Evolutionary conservation across 2,329 filamentous ascomycete species (phyloP).

Genomic region (Xylariaceae sp.): DNA sequence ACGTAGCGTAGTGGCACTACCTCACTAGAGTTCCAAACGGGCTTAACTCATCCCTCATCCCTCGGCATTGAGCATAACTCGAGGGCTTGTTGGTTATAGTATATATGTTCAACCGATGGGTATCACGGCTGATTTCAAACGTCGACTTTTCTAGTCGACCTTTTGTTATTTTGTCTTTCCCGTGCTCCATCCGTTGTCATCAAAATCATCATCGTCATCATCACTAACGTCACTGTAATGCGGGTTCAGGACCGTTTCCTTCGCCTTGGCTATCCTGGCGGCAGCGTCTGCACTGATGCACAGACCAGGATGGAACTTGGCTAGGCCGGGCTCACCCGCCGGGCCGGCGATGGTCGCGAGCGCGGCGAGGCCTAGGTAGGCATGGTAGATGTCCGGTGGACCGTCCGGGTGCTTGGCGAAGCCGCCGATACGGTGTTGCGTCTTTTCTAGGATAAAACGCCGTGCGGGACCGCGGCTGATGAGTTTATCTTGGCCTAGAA

Average conservation of each 20-base stretch:
- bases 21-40: background rate
- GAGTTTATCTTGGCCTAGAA: conserved; percentile 53
- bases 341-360: conserved; percentile 57
- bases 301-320: conserved; percentile 65
- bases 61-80: background rate
- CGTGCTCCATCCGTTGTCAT: too few relatives aligned
- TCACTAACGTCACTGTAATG: conserved; percentile 1
- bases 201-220: background rate
- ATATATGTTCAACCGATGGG: background rate
- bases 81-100: background rate
- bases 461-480: conserved; percentile 56
- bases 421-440: conserved; percentile 78
- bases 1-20: background rate
- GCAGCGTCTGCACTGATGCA: conserved; percentile 64
- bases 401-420: conserved; percentile 68
- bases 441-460: conserved; percentile 77
- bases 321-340: conserved; percentile 55
- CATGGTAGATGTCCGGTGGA: conserved; percentile 77
- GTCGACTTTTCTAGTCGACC: too few relatives aligned
- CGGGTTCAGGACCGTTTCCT: conserved; percentile 24
- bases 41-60: background rate
- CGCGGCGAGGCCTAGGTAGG: conserved; percentile 78
- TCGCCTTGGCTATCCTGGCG: conserved; percentile 43
- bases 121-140: background rate
- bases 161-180: too few relatives aligned